These are phyloP conservation scores for Geotrichum siamense DNA, from an alignment of 1,139 yeast species.

Conservation along the genomic window DNA sequence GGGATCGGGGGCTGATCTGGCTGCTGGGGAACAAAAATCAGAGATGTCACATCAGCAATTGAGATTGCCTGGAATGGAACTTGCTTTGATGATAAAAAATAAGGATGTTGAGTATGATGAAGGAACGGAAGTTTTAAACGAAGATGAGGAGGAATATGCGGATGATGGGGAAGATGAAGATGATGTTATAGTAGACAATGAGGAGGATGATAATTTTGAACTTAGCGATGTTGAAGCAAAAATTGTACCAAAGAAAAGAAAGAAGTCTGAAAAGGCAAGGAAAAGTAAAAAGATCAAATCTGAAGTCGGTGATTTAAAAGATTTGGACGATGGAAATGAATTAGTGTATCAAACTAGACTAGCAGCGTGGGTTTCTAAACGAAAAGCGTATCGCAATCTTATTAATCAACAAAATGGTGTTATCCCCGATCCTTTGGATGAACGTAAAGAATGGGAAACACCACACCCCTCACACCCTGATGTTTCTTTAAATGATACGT, in stretches of 20 bases:
- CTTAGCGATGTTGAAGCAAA: constrained; percentile 25
- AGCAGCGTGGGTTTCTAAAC: constrained; percentile 47
- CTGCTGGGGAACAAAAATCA: constrained; percentile 5
- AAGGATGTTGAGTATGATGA: constrained; percentile 21
- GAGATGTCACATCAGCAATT: constrained; percentile 40
- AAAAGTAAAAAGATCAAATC: constrained; percentile 20
- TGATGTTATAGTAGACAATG: constrained; percentile 22
- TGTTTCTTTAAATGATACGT: constrained; percentile 61
- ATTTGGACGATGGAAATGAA: constrained; percentile 78
- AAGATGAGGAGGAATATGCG: constrained; percentile 23
- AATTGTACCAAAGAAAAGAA: constrained; percentile 20
- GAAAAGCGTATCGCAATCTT: constrained; percentile 27
- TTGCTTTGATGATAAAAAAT: constrained; percentile 25
- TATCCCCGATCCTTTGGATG: constrained; percentile 25
- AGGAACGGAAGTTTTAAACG: too few relatives aligned
- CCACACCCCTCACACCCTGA: constrained; percentile 78
- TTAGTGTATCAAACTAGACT: constrained; percentile 51
- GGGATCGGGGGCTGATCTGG: constrained; percentile 21
- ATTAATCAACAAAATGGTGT: constrained; percentile 7
- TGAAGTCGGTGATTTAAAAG: constrained; percentile 35
- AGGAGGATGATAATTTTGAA: constrained; percentile 29
- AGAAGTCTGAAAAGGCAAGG: constrained; percentile 18
- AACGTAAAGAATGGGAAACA: constrained; percentile 52
- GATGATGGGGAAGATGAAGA: constrained; percentile 14
- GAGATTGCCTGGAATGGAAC: constrained; percentile 39